Evolutionary conservation across 169 alveolate genomes (phyloP), one percentile per base, ranked within the genome.

Genomic region (Eimeria falciformis): DNA sequence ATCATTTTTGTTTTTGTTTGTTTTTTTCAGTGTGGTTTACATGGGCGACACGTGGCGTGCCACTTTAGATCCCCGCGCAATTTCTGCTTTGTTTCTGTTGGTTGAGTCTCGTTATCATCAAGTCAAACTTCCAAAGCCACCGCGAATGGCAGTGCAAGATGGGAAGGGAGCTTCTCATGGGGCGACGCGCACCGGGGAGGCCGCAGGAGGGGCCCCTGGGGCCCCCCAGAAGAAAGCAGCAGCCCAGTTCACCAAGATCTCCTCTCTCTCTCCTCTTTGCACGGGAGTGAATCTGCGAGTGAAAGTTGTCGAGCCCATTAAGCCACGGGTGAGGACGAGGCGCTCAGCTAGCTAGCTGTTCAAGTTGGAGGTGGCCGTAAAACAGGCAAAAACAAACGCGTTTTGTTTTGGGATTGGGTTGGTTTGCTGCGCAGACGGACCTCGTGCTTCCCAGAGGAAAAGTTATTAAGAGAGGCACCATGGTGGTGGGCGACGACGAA

Each of bases 31-130:
- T 17, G 78, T 88, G 29, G 93, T 88, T 62, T 79, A 88, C 87
- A 43, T 88, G 88, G 93, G 93, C 40, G 87, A 88, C 69, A 68
- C 93, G n/a, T 88, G 93, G 93, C 46, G 93, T 18, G 65, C 82
- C 46, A 65, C 81, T 29, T 45, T 79, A 66, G 87, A 88, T 27
- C 87, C 87, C 23, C 88, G 65, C 25, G 93, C 93, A 12, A 87
- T 88, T 50, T 69, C 53, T 55, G 93, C 93, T 3, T 50, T 88
- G 23, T 75, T 88, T 62, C 68, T 88, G 12, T 66, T 88, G 29
- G 87, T 69, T 29, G 93, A 88, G 68, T 66, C 73, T 21, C 93
- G 93, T 3, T 88, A 88, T 58, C 93, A 88, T 68, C 93, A 79
- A 40, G 45, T 88, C 58, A 88, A 69, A 87, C 88, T 47, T 11